These are phyloP conservation scores for Cercospora canescens DNA, from an alignment of 2,329 filamentous ascomycete species.

Conservation along the genomic window DNA sequence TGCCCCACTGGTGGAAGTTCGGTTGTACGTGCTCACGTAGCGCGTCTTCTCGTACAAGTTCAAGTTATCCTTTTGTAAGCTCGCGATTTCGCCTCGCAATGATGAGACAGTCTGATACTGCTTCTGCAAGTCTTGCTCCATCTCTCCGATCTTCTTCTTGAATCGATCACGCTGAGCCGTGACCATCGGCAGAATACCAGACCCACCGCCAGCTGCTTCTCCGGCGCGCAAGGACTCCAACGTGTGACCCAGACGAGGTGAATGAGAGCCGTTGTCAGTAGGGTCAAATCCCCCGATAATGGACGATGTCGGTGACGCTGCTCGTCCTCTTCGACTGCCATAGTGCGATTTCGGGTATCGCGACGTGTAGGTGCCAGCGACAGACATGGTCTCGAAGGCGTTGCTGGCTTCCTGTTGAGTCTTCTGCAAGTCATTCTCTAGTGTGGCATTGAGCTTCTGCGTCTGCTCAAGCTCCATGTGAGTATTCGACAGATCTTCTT, in stretches of 20 bases:
- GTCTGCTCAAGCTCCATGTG: slow-evolving; percentile 85
- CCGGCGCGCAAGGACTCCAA: slow-evolving; percentile 65
- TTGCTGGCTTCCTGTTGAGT: slow-evolving; percentile 84
- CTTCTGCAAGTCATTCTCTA: slow-evolving; percentile 87
- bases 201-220: slow-evolving; percentile 70
- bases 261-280: slow-evolving; percentile 40
- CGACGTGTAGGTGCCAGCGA: slow-evolving; percentile 86
- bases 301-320: slow-evolving; percentile 88
- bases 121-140: slow-evolving; percentile 87
- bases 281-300: slow-evolving; percentile 97
- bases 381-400: slow-evolving; percentile 84
- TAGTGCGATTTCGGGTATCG: slow-evolving; percentile 69
- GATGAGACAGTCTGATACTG: slow-evolving; percentile 79
- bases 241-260: slow-evolving; percentile 40
- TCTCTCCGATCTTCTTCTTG: slow-evolving; percentile 89
- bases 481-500: slow-evolving; percentile 78
- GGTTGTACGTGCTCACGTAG: slow-evolving; percentile 91
- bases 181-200: slow-evolving; percentile 88
- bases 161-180: slow-evolving; percentile 97
- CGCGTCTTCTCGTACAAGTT: slow-evolving; percentile 96
- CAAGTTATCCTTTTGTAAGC: slow-evolving; percentile 93
- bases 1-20: slow-evolving; percentile 66
- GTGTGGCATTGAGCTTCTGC: slow-evolving; percentile 78
- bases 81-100: slow-evolving; percentile 84
- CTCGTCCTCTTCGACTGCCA: slow-evolving; percentile 63